Base-by-base conservation (phyloP, 2,329 filamentous ascomycete genomes). In the Botrytis porri region DNA sequence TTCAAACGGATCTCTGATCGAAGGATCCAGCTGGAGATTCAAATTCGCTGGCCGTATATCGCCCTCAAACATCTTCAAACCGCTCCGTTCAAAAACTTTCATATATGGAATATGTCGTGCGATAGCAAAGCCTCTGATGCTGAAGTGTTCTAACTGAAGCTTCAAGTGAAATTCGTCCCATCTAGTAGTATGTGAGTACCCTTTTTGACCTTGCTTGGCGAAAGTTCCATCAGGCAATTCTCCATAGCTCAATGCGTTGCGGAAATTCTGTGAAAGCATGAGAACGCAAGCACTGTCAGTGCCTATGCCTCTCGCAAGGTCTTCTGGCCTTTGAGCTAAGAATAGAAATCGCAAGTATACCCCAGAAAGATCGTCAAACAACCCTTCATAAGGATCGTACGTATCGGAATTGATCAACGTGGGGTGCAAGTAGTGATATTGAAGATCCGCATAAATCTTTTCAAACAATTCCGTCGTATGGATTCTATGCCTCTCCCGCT, bases 81-180 rank as follows among this genome's bases (percentile, higher is more conserved):
- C 61, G 14, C 20, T n/a, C 22, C 61, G 43, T 54, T 4, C 22
- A 16, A 60, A 72, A 37, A 72, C 37, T 10, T 18, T 57, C 29
- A 66, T 54, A 18, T 57, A 71, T n/a, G 48, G 70, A 54, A 71
- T 65, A 35, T 54, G 70, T 3, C 70, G 70, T 20, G 60, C 61
- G 35, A 71, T 39, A 35, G 70, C 70, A 43, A 66, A 71, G 5
- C 18, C 70, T 71, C 43, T 57, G 16, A 71, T 71, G 37, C 61
- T 66, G 4, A 5, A 20, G 35, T 43, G 48, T 43, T 71, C 70
- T 48, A 39, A 32, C 29, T 14, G n/a, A 12, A 71, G 45, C 45
- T 45, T 71, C 9, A 57, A 41, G 20, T 43, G 25, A 10, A 72
- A 67, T 37, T 39, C 45, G 10, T 60, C 39, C 70, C 70, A 72